Evolutionary conservation across 176 grass and related monocot species (phyloP).

Genomic region (Oryza meridionalis): DNA sequence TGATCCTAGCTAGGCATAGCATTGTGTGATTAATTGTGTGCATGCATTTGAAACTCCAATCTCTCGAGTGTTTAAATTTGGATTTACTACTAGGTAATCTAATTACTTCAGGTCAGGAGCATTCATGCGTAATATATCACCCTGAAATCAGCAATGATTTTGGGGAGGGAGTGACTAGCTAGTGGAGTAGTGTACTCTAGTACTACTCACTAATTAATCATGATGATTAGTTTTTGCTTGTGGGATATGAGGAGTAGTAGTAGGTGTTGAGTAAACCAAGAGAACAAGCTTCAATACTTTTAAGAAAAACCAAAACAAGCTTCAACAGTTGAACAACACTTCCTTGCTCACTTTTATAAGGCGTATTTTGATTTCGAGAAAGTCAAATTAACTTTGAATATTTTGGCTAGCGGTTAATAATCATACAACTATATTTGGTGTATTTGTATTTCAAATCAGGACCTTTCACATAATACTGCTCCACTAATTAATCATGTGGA

Average conservation of each 20-base stretch:
- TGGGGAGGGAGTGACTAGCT: neutral
- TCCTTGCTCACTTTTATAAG: too few species aligned
- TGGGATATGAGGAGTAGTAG: neutral
- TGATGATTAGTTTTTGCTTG: neutral
- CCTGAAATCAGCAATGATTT: conserved; percentile 18
- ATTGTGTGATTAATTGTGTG: neutral
- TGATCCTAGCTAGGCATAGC: too few species aligned
- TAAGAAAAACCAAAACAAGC: too few species aligned
- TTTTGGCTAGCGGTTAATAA: too few species aligned
- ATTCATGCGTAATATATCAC: neutral
- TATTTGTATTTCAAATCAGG: too few species aligned
- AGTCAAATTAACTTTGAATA: too few species aligned
- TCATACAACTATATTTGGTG: too few species aligned
- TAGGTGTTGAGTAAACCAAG: conserved; percentile 1
- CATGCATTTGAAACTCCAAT: conserved; percentile 11
- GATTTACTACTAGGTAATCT: neutral
- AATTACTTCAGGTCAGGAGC: neutral
- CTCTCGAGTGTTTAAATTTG: conserved; percentile 10
- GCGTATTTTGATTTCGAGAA: too few species aligned
- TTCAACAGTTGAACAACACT: too few species aligned
- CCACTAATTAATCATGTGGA: too few species aligned
- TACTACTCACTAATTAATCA: neutral
- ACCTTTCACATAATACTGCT: too few species aligned
- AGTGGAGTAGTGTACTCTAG: neutral
- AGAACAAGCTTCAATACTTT: too few species aligned